These are phyloP conservation scores for Magnusiomyces sp. DNA, from an alignment of 1,139 yeast genomes.

Conservation along the genomic window DNA sequence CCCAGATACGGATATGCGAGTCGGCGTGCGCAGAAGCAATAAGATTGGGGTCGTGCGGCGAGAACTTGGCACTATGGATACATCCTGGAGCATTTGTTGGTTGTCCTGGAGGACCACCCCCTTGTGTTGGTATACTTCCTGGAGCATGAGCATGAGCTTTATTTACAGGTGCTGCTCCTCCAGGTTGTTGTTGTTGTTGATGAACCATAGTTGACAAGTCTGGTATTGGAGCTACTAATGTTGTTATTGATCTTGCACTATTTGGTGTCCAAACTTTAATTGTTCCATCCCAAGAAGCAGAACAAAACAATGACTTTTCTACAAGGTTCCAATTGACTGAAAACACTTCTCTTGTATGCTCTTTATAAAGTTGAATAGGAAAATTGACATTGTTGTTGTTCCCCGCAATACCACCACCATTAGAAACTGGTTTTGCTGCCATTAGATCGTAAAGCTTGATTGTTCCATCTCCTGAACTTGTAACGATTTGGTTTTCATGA, in stretches of 20 bases:
- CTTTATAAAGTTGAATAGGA: slow-evolving; percentile 71
- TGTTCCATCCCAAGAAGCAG: slow-evolving; percentile 90
- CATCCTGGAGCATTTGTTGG: slow-evolving; percentile 18
- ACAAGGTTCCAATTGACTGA: slow-evolving; percentile 80
- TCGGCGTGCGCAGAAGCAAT: slow-evolving; percentile 74
- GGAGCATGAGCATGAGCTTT: slow-evolving; percentile 7
- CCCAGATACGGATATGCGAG: slow-evolving; percentile 76
- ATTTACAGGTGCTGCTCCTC: slow-evolving; percentile 1
- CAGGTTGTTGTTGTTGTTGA: slow-evolving; percentile 3
- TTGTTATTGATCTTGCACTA: slow-evolving; percentile 50
- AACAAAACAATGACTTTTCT: slow-evolving; percentile 61
- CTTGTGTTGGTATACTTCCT: slow-evolving; percentile 19
- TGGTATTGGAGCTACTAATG: slow-evolving; percentile 34
- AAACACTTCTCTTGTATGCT: slow-evolving; percentile 81
- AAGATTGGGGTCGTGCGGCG: slow-evolving; percentile 75
- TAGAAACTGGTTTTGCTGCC: slow-evolving; percentile 35
- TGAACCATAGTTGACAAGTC: slow-evolving; percentile 6
- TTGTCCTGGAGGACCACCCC: slow-evolving; percentile 5
- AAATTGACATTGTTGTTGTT: slow-evolving; percentile 19
- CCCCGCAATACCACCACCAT: slow-evolving; percentile 30
- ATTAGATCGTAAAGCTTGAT: slow-evolving; percentile 69
- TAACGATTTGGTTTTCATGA: slow-evolving; percentile 77
- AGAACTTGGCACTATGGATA: slow-evolving; percentile 70
- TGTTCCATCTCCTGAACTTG: slow-evolving; percentile 87
- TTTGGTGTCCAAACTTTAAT: slow-evolving; percentile 67